phyloP scores from a whole-genome alignment of 257 asterid genomes.

The Eucommia ulmoides region DNA sequence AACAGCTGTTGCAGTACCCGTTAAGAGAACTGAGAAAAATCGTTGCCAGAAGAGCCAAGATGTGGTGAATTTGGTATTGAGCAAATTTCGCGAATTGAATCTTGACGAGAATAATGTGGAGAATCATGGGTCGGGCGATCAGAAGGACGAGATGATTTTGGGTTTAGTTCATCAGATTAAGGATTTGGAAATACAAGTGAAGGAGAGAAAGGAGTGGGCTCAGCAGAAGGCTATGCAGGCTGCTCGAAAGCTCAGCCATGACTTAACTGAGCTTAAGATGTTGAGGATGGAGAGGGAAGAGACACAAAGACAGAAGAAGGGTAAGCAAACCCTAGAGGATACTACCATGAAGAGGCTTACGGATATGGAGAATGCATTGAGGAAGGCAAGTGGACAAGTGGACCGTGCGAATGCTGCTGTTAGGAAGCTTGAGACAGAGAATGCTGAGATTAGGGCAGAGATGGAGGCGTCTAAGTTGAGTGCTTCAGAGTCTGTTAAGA shows the following conservation, averaged over 20 bases:
- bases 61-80: neutral
- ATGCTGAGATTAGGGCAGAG: constrained; percentile 88
- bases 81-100: neutral
- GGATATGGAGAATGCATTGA: neutral
- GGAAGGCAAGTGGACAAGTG: neutral
- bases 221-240: neutral
- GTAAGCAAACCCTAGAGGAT: neutral
- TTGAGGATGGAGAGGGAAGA: neutral
- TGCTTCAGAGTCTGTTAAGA: constrained; percentile 75
- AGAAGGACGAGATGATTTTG: neutral
- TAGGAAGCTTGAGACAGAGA: constrained; percentile 13
- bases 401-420: neutral
- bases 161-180: neutral
- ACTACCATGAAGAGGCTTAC: neutral
- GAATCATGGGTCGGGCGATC: neutral
- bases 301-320: neutral
- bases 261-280: neutral
- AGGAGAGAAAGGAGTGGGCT: neutral
- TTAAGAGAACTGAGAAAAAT: neutral
- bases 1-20: neutral
- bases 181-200: neutral
- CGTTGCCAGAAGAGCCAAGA: neutral
- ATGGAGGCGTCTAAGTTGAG: constrained; percentile 87
- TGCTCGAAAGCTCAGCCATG: neutral
- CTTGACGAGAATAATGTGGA: neutral